Percentiles rank a stretch among this genome's conserved stretches.
phyloP scores from a whole-genome alignment of 441 rosid species.

The Syzygium malaccense region DNA sequence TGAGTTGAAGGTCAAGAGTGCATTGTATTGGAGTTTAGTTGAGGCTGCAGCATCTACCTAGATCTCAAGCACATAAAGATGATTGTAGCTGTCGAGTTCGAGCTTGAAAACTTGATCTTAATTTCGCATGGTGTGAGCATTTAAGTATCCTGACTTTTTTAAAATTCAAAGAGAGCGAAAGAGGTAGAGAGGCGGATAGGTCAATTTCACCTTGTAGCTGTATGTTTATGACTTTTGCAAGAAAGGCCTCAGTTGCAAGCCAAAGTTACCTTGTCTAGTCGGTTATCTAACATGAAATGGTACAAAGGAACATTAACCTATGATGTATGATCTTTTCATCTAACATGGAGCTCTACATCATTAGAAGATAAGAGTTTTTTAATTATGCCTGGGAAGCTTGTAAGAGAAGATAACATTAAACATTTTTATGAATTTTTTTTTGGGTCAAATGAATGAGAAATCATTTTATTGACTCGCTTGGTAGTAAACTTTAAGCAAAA shows the following conservation, averaged over 20 bases:
- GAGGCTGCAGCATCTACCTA: not conserved
- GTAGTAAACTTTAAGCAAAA: not conserved
- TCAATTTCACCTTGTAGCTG: not conserved
- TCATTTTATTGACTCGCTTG: not conserved
- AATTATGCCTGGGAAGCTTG: not conserved
- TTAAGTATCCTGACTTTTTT: not conserved
- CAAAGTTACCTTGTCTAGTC: not conserved
- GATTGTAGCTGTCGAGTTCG: not conserved
- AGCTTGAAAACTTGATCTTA: not conserved
- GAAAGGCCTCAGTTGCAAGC: not conserved
- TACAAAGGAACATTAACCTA: not conserved
- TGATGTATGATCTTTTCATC: not conserved
- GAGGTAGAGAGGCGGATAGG: not conserved
- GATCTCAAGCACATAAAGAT: not conserved
- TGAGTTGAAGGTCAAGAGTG: not conserved
- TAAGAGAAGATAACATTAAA: not conserved
- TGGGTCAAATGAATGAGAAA: not conserved
- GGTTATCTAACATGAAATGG: not conserved
- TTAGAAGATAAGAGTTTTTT: not conserved
- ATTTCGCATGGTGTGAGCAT: not conserved
- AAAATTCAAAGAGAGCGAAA: not conserved
- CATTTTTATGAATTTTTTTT: not conserved
- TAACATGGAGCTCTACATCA: not conserved
- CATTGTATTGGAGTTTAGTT: not conserved
- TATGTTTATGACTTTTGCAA: not conserved